Base-by-base conservation (phyloP, 495 filamentous ascomycete species). In the Penicillium pancosmium region DNA sequence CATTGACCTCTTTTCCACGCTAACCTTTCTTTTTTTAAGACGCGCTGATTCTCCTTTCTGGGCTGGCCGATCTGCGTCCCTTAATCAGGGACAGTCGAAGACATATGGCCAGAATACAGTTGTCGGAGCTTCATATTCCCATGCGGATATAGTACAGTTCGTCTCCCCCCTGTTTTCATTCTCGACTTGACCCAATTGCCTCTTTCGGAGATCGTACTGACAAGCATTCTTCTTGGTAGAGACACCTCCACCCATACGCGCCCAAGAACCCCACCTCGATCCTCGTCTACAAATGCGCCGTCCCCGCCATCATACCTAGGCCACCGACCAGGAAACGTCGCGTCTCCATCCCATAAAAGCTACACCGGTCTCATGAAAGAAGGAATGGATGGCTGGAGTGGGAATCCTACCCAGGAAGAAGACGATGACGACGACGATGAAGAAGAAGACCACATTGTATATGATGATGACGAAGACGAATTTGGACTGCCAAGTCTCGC, bases 81-180 rank as follows among this genome's bases (percentile, higher is more conserved):
- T 72, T 19, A 79, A 70, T 52, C 74, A 75, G 64, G 65, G 67
- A 56, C 63, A 68, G 13, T 64, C 78, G 6, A 87, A 81, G 68
- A 73, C 78, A 41, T 78, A 84, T 69, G 90, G 93, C 54, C 76
- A 84, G 25, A 88, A 82, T 57, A 84, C 91, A 36, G 90, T 98
- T n/a, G 87, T 97, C 44, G 94, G 94, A 54, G 94, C 94, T 53
- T 88, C 93, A 47, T 98, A 98, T 72, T 98, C 94, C 38, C 95
- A 98, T 75, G 90, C 92, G 34, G 92, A 96, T 75, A 91, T 96
- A 65, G 79, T 96, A 57, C 94, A 93, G 74, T 88, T 90, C 60
- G 92, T 92, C 70, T 70, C 82, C 84, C 21, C 48, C 23, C 48
- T 36, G 15, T 11, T 12, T 21, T 12, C 6, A 27, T 18, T n/a